Evolutionary conservation across 495 filamentous ascomycete species (phyloP).

Genomic region (Penicillium malachiteum): DNA sequence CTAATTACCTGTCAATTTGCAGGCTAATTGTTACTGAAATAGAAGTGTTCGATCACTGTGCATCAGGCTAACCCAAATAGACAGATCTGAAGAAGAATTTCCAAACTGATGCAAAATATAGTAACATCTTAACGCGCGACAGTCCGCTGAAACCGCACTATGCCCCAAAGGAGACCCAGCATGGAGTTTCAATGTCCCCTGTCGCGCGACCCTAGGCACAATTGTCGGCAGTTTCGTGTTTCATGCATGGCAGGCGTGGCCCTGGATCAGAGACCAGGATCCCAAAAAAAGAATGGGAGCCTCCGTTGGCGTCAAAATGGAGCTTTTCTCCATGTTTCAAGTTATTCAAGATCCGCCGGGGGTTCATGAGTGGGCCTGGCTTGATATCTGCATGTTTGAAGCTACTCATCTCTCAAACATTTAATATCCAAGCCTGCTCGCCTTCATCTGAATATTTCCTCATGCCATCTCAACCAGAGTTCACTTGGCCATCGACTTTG

Average conservation of each 20-base stretch:
- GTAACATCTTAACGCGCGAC: constrained; percentile 48
- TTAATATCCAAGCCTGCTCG: constrained; percentile 41
- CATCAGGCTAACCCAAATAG: constrained; percentile 25
- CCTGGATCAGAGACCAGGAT: constrained; percentile 28
- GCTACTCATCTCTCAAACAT: constrained; percentile 28
- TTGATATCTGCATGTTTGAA: constrained; percentile 30
- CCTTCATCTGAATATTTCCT: constrained; percentile 23
- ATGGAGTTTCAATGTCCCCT: constrained; percentile 26
- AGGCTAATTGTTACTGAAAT: constrained; percentile 41
- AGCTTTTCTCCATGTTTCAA: constrained; percentile 47
- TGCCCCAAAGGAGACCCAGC: constrained; percentile 12
- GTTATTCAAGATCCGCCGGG: constrained; percentile 29
- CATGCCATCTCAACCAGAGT: neutral
- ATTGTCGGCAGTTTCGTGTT: constrained; percentile 37
- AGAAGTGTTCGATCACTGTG: constrained; percentile 29
- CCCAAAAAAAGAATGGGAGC: constrained; percentile 32
- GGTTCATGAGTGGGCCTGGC: constrained; percentile 24
- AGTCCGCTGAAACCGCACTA: constrained; percentile 41
- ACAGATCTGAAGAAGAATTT: constrained; percentile 32
- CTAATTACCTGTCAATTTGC: constrained; percentile 27
- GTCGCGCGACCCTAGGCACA: constrained; percentile 26
- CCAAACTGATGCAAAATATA: constrained; percentile 43
- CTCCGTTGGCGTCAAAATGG: constrained; percentile 36
- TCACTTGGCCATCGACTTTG: constrained; percentile 1
- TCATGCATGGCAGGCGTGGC: constrained; percentile 24